Conservation (phyloP, 2,329 filamentous ascomycete genomes). For the Emergomyces pasteurianus region DNA sequence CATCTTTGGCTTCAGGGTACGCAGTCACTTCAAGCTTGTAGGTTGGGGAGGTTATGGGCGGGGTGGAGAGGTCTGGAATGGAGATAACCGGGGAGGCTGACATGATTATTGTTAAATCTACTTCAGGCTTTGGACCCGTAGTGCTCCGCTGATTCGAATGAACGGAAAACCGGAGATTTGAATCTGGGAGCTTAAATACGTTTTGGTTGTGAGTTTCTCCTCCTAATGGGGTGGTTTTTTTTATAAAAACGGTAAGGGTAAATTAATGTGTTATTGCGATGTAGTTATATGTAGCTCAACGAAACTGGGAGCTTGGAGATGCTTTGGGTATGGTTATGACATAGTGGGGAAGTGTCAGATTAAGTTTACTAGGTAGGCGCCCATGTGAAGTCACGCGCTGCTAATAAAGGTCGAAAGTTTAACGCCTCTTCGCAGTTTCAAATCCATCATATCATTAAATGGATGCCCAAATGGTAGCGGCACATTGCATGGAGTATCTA, state of each 20-base stretch:
- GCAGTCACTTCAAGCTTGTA: slow-evolving; percentile 1
- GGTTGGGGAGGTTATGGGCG: neutral
- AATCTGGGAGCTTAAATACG: neutral
- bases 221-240: neutral
- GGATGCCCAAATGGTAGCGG: too few species aligned
- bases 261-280: neutral
- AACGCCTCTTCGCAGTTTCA: too few species aligned
- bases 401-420: neutral
- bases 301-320: neutral
- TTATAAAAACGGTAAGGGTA: neutral
- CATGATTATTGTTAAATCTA: neutral
- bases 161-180: neutral
- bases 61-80: neutral
- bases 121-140: neutral
- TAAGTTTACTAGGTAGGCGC: neutral
- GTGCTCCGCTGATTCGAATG: neutral
- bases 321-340: neutral
- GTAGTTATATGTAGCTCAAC: neutral
- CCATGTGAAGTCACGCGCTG: neutral
- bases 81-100: neutral
- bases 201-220: neutral
- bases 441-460: too few species aligned
- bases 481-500: too few species aligned
- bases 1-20: slow-evolving; percentile 27
- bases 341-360: neutral